phyloP scores from a whole-genome alignment of 2,329 filamentous ascomycete genomes.

The Aplosporella prunicola region DNA sequence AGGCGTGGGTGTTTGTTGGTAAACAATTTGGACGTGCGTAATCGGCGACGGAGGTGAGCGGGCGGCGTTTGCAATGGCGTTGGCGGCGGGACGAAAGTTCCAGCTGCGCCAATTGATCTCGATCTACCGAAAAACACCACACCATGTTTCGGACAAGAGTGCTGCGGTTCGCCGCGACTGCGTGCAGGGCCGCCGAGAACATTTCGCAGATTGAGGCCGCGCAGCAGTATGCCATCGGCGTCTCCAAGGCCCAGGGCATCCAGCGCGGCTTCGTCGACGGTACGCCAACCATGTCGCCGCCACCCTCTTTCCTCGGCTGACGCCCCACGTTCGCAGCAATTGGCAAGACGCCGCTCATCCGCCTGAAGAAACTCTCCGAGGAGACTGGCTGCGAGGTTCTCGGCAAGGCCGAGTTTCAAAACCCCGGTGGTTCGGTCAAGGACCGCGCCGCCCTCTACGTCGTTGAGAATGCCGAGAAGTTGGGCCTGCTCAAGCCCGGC shows the following conservation, averaged over 20 bases:
- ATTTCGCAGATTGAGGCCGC: conserved; percentile 38
- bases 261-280: conserved; percentile 70
- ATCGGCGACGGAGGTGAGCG: no score
- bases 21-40: no score
- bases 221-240: conserved; percentile 55
- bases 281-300: conserved; percentile 33
- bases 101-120: background rate
- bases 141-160: conserved; percentile 61
- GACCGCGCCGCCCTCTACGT: conserved; percentile 93
- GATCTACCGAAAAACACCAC: conserved; percentile 11
- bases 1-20: conserved; percentile 16
- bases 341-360: conserved; percentile 92
- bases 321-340: conserved; percentile 56
- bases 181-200: conserved; percentile 40
- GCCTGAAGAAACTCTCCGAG: conserved; percentile 76
- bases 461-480: conserved; percentile 85
- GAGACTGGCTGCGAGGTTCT: conserved; percentile 90
- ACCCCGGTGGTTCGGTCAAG: conserved; percentile 92
- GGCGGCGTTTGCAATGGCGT: no score
- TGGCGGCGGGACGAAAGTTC: conserved; percentile 10
- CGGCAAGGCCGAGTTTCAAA: conserved; percentile 97
- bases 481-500: conserved; percentile 68
- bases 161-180: conserved; percentile 57
- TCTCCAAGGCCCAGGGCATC: conserved; percentile 72
- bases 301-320: conserved; percentile 11